Evolutionary conservation across 306 rosid species (phyloP), one percentile per base, ranked within the genome.

Genomic region (Fragaria iinumae): DNA sequence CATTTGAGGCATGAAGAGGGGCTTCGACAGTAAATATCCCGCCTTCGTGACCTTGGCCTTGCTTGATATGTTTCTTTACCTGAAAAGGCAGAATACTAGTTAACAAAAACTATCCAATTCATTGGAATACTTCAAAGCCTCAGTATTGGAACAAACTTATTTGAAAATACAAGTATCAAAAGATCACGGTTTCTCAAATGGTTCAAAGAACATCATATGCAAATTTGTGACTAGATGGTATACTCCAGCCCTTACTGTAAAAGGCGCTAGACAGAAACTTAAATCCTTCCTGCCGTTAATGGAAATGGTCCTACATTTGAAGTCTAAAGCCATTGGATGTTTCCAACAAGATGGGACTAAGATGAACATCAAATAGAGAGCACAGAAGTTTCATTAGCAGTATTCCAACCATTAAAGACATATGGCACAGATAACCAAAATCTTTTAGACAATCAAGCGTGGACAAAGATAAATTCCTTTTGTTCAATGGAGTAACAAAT

Each of bases 31-130:
- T 71, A 82, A 94, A 94, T 67, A 94, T 94, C 25, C 98, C 97
- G 55, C 98, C 98, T 83, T 94, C 98, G 67, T 92, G 96, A 23
- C 98, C 98, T 79, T 90, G 97, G 57, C 98, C 98, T 88, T 92
- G 97, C 81, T 92, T 92, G 47, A 94, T 92, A 79, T 94, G 98
- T 81, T 94, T 94, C 87, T 94, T 92, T 36, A 92, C 92, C 98
- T 94, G 69, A 23, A 80, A 60, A 43, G 32, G 32, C 66, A 20
- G 16, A 53, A 25, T 69, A 69, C 49, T 17, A 50, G 69, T 29
- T 67, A 5, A 23, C 9, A 29, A 14, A 17, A 4, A 49, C 25
- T 23, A 38, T 4, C 36, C 4, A 8, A 55, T 17, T 41, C 4
- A 29, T 62, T 18, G 8, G 57, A 27, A 41, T 73, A 13, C 2